Evolutionary conservation across 208 protist genomes (phyloP).

Genomic region (Lotmaria passim): DNA sequence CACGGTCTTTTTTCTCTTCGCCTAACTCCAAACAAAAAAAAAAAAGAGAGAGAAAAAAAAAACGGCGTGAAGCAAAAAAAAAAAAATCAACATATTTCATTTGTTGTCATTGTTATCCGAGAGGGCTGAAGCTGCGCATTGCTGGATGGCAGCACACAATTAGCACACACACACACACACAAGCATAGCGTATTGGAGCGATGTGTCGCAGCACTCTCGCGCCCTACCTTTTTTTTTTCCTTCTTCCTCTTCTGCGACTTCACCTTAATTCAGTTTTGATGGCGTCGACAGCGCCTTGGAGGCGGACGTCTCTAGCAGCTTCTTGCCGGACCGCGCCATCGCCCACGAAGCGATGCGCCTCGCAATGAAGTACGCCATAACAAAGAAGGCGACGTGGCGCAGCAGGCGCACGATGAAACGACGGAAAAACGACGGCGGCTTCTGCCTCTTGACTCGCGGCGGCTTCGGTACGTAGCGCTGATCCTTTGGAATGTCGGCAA

Average conservation of each 20-base stretch:
- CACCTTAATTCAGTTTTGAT: constrained; percentile 27
- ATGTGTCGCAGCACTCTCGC: too few species aligned
- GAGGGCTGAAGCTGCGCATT: too few species aligned
- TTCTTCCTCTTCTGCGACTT: too few species aligned
- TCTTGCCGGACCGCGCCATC: constrained; percentile 20
- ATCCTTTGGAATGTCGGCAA: constrained; percentile 44
- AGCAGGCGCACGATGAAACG: constrained; percentile 40
- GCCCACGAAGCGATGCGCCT: constrained; percentile 33
- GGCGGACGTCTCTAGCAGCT: constrained; percentile 19
- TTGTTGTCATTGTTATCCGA: background rate
- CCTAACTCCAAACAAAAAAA: too few species aligned
- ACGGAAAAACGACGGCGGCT: constrained; percentile 39
- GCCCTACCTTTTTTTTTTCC: too few species aligned
- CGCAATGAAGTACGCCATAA: constrained; percentile 45
- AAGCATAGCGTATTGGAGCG: too few species aligned
- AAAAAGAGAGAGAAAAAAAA: background rate
- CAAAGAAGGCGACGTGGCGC: constrained; percentile 41
- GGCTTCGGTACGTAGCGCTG: constrained; percentile 38
- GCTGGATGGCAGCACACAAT: too few species aligned
- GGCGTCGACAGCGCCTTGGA: constrained; percentile 2
- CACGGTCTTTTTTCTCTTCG: too few species aligned
- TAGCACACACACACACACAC: too few species aligned
- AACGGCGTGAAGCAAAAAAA: background rate
- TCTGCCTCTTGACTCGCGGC: constrained; percentile 14
- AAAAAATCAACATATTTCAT: background rate